Conservation (phyloP, 805 yeast genomes). For the Cephaloascus albidus region DNA sequence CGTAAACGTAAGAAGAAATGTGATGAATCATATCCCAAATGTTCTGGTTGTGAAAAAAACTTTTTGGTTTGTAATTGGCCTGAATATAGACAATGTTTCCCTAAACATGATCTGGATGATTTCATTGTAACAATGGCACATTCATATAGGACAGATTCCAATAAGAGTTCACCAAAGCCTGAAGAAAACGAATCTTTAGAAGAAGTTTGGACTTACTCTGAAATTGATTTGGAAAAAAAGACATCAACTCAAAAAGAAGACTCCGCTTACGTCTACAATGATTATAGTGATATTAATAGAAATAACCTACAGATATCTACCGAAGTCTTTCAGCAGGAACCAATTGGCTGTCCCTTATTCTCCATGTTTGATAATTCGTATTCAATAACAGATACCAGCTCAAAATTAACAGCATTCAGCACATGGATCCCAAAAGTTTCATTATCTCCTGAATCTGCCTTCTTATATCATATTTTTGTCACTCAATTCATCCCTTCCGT, state of each 20-base stretch:
- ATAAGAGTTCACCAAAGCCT: too few relatives aligned
- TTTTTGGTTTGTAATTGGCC: slow-evolving; percentile 7
- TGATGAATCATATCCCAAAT: slow-evolving; percentile 7
- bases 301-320: too few relatives aligned
- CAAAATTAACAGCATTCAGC: neutral
- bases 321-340: too few relatives aligned
- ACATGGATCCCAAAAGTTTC: neutral
- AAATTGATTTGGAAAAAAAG: too few relatives aligned
- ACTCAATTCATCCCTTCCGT: neutral
- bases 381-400: neutral
- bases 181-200: too few relatives aligned
- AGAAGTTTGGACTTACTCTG: too few relatives aligned
- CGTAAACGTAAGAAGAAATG: slow-evolving; percentile 9
- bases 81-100: slow-evolving; percentile 5
- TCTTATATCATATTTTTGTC: neutral
- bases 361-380: too few relatives aligned
- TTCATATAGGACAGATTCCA: too few relatives aligned
- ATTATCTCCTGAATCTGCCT: neutral
- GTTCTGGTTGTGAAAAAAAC: slow-evolving; percentile 6
- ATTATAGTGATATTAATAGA: too few relatives aligned
- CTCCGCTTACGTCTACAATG: too few relatives aligned
- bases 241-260: too few relatives aligned
- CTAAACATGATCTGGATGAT: slow-evolving; percentile 2
- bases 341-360: too few relatives aligned
- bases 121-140: slow-evolving; percentile 1